Evolutionary conservation across 2,329 filamentous ascomycete genomes (phyloP).

Genomic region (Blastomyces silverae): DNA sequence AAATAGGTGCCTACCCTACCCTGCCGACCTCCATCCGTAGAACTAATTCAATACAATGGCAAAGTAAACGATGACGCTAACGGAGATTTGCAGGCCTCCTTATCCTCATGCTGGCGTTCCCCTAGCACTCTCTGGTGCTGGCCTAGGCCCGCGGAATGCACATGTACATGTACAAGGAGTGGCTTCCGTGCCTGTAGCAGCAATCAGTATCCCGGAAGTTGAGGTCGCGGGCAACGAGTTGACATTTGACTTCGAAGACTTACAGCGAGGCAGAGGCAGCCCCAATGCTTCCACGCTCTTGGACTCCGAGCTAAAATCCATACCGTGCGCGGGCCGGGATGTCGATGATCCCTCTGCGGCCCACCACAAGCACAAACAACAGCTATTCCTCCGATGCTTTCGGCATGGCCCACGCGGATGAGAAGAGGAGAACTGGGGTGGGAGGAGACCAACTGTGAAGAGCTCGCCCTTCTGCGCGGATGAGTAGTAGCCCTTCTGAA

Average conservation of each 20-base stretch:
- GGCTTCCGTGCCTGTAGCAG: neutral
- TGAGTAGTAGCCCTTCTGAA: neutral
- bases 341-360: neutral
- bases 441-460: neutral
- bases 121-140: neutral
- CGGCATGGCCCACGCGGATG: neutral
- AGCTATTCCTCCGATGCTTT: neutral
- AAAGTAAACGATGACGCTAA: neutral
- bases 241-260: neutral
- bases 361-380: neutral
- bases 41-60: neutral
- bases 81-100: neutral
- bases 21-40: neutral
- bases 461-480: constrained; percentile 4
- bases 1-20: neutral
- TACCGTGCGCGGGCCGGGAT: neutral
- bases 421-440: neutral
- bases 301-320: neutral
- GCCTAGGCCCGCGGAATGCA: neutral
- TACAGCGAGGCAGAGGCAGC: neutral
- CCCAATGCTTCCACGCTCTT: neutral
- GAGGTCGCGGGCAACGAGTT: no score
- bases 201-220: neutral
- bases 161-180: no score
- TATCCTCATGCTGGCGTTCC: neutral